These are phyloP conservation scores for Plasmodium gaboni DNA, from an alignment of 169 alveolate genomes.

Conservation along the genomic window DNA sequence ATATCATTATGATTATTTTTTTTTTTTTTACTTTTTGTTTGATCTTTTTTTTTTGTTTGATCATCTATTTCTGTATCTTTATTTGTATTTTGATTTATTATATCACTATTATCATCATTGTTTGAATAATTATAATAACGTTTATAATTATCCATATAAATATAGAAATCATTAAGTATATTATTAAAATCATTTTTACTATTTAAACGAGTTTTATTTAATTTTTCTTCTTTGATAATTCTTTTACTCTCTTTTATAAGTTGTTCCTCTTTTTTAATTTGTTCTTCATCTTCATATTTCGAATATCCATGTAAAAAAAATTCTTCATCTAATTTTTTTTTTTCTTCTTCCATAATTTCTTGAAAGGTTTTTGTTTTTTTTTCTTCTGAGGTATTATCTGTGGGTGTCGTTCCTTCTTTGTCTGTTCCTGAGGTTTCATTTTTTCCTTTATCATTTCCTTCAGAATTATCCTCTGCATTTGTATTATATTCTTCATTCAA, in stretches of 20 bases:
- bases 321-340: slow-evolving; percentile 76
- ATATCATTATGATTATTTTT: neutral
- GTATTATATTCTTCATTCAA: neutral
- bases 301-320: slow-evolving; percentile 70
- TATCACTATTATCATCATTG: neutral
- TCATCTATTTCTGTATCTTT: neutral
- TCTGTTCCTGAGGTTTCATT: neutral
- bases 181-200: slow-evolving; percentile 57
- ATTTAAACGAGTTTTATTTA: slow-evolving; percentile 15
- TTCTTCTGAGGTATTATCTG: neutral
- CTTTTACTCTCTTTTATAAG: slow-evolving; percentile 53
- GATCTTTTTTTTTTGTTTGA: neutral
- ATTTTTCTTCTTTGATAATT: slow-evolving; percentile 55
- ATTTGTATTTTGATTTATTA: neutral
- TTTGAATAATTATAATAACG: slow-evolving; percentile 23
- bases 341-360: slow-evolving; percentile 70
- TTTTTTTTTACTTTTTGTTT: neutral
- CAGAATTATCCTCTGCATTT: neutral
- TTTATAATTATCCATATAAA: slow-evolving; percentile 41
- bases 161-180: slow-evolving; percentile 39
- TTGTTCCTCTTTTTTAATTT: slow-evolving; percentile 66
- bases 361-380: slow-evolving; percentile 47
- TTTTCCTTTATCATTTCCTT: neutral
- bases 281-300: slow-evolving; percentile 64
- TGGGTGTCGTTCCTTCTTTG: neutral